Percentiles rank a stretch among this genome's conserved stretches.
phyloP scores from a whole-genome alignment of 306 rosid genomes.

The Phaseolus lunatus region DNA sequence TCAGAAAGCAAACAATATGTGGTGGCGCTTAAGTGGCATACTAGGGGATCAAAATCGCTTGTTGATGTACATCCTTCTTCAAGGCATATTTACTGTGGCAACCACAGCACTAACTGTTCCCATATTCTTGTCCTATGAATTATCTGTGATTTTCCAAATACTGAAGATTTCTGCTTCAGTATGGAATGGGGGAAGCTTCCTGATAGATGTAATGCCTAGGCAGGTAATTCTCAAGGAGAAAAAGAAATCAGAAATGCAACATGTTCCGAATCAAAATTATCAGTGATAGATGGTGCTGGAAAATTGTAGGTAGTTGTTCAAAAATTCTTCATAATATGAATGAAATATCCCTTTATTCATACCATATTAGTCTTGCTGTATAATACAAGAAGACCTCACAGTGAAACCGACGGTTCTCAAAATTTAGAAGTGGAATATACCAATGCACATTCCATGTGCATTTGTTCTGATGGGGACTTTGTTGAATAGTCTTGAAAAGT shows the following conservation, averaged over 20 bases:
- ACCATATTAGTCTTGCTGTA: background rate
- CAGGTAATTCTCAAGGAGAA: slow-evolving; percentile 90
- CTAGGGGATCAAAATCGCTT: slow-evolving; percentile 92
- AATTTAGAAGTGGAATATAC: slow-evolving; percentile 2
- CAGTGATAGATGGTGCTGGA: slow-evolving; percentile 38
- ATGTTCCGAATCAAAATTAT: slow-evolving; percentile 41
- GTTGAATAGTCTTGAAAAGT: background rate
- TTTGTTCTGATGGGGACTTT: background rate
- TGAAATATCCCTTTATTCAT: background rate
- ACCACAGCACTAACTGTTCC: slow-evolving; percentile 96
- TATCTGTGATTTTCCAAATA: slow-evolving; percentile 75
- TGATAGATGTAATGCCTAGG: slow-evolving; percentile 95
- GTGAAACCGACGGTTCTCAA: slow-evolving; percentile 6
- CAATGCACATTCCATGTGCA: background rate
- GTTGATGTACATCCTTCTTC: slow-evolving; percentile 78
- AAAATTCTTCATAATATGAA: background rate
- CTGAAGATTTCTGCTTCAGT: slow-evolving; percentile 87
- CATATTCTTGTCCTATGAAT: slow-evolving; percentile 79
- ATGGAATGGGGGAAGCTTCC: slow-evolving; percentile 96
- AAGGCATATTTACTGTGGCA: slow-evolving; percentile 82
- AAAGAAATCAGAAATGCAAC: slow-evolving; percentile 68
- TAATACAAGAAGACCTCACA: background rate
- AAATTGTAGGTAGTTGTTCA: slow-evolving; percentile 25
- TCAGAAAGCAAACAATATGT: slow-evolving; percentile 83
- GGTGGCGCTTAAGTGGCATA: slow-evolving; percentile 95